phyloP scores from a whole-genome alignment of 129 eudicot genomes.

The Tagetes erecta region DNA sequence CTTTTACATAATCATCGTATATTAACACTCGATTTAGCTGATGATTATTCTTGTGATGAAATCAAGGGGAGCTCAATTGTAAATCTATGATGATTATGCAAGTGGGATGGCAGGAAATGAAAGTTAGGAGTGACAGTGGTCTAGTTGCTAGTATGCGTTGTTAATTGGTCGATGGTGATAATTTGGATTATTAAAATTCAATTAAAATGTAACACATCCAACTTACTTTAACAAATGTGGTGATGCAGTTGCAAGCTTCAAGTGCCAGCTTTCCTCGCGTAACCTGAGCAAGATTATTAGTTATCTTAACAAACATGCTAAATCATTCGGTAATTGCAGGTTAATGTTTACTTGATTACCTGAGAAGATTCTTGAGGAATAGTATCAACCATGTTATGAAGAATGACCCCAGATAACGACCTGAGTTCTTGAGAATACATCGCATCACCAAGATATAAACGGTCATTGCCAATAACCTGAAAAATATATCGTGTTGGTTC shows the following conservation, averaged over 20 bases:
- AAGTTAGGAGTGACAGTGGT: too few relatives aligned
- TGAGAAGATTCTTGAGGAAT: slow-evolving; percentile 59
- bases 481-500: neutral
- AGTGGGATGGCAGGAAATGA: too few relatives aligned
- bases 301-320: slow-evolving; percentile 8
- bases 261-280: slow-evolving; percentile 78
- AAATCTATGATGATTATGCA: too few relatives aligned
- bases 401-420: slow-evolving; percentile 47
- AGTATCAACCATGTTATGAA: slow-evolving; percentile 40
- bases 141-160: too few relatives aligned
- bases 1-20: too few relatives aligned
- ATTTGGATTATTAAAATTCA: neutral
- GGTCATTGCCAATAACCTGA: slow-evolving; percentile 61
- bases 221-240: slow-evolving; percentile 52
- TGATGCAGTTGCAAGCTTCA: slow-evolving; percentile 77
- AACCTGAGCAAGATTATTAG: slow-evolving; percentile 42
- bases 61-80: too few relatives aligned
- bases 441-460: slow-evolving; percentile 47
- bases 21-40: too few relatives aligned
- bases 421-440: slow-evolving; percentile 45
- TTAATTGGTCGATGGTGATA: too few relatives aligned
- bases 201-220: neutral
- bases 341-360: slow-evolving; percentile 35
- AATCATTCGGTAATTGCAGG: neutral
- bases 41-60: too few relatives aligned